Base-by-base conservation (phyloP, 306 rosid genomes). In the Lagenaria siceraria region DNA sequence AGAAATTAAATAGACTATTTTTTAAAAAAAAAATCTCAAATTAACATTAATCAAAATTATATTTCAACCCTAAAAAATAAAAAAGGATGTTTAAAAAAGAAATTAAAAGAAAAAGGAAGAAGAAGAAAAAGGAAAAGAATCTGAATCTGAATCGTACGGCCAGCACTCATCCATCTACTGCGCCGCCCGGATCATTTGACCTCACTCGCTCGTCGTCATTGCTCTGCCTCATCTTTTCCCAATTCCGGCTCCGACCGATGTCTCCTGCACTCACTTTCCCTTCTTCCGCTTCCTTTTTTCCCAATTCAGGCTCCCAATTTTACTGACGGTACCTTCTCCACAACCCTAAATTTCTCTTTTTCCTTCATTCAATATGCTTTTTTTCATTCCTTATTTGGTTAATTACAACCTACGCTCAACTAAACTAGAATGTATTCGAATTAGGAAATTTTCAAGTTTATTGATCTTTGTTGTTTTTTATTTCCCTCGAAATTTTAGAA, bases 321-420 rank as follows among this genome's bases (percentile, higher is more conserved):
- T 69, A 66, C 52, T 66, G 52, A 66, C 31, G 77, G 77, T 74
- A 51, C 60, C 11, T 18, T 33, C 75, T 49, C 51, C 62, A 42
- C 35, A 82, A 75, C 86, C 87, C 83, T 64, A 78, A 76, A 42
- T 70, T 31, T 64, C 42, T 43, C 14, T 3, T 49, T 49, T 5
- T 15, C 15, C 9, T 14, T 64, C 49, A 3, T 65, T 35, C 7
- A 7, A 17, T 17, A 11, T 4, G 65, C 7, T 33, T 66, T 15
- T 43, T 43, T 53, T 36, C 48, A 0, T 36, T 65, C 10, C 17
- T 62, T 49, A 27, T 49, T 72, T 49, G 24, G 18, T 49, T 29
- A 9, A 70, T 70, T 70, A 14, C 36, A 14, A 3, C 40, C 5
- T 22, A 6, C 0, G 22, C 35, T 7, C 3, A 72, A 48, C 76